Evolutionary conservation across 148 eudicot genomes (phyloP), one percentile per base, ranked within the genome.

Genomic region (Arbutus unedo): DNA sequence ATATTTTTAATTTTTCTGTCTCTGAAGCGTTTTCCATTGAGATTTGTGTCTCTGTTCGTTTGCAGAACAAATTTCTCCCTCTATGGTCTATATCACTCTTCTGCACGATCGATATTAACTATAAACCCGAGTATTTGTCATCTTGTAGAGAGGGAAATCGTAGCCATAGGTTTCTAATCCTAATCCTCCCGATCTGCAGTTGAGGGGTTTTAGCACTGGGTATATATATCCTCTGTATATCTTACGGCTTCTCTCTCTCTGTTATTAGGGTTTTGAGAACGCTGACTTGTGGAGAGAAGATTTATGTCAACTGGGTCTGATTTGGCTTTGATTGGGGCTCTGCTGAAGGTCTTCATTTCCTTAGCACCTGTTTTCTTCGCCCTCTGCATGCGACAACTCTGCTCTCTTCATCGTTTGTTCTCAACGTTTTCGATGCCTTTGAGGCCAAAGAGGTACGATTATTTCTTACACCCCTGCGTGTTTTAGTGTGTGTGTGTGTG

Each of bases 391-490:
- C 86, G 47, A 68, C 76, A 80, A 66, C 89, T 89, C 91, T 91
- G 90, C 89, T 91, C 88, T 83, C 56, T 79, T 31, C 75, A 15
- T 50, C 82, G 80, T 51, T 77, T 81, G 80, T 83, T 70, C 82
- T 83, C 90, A 60, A 57, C 93, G 18, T 89, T 81, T 90, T 94
- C 98, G 95, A 96, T 96, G 99, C 97, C 91, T 93, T 94, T 94
- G 98, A 94, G 98, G 91, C 91, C 98, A 4, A 91, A 91, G 72
- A 90, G 96, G 81, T 56, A 78, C 51, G 71, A 21, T 79, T 66
- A 21, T 55, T 81, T 72, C 86, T 83, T 66, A 5, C 11, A 5
- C 5, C 25, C 5, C 64, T 1, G n/a, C 6, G 2, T 50, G 3
- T 19, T 4, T 54, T 1, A 23, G 8, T 8, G 31, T 23, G 0